Evolutionary conservation across 2,329 filamentous ascomycete species (phyloP).

Genomic region (Pseudogymnoascus sp.): DNA sequence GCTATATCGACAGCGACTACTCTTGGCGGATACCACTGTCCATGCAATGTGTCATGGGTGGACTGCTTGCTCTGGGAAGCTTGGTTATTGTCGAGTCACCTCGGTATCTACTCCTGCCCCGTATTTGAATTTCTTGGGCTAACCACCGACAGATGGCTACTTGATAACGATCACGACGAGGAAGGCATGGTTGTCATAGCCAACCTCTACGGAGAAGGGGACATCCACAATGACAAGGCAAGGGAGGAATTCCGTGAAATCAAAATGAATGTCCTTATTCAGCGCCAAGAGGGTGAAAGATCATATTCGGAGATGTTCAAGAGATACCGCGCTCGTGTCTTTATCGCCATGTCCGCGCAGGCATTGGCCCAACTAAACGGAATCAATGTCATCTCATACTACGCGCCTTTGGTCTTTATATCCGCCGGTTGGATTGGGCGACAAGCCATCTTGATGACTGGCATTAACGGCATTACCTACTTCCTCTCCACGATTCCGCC

Average conservation of each 20-base stretch:
- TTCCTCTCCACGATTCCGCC: constrained; percentile 86
- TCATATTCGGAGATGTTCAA: constrained; percentile 92
- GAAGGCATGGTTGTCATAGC: constrained; percentile 98
- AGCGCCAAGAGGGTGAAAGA: constrained; percentile 90
- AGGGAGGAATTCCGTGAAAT: constrained; percentile 96
- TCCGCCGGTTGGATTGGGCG: constrained; percentile 93
- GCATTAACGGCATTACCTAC: constrained; percentile 89
- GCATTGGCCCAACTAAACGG: constrained; percentile 93
- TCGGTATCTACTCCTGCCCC: constrained; percentile 43
- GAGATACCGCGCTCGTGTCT: constrained; percentile 81
- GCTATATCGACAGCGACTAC: constrained; percentile 73
- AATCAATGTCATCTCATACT: constrained; percentile 99
- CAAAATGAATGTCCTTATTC: constrained; percentile 92
- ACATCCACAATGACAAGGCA: constrained; percentile 87
- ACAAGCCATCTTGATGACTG: constrained; percentile 90
- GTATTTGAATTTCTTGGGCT: no score
- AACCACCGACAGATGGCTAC: constrained; percentile 62
- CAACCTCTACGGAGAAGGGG: constrained; percentile 90
- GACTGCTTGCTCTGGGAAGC: constrained; percentile 74
- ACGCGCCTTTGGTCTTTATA: constrained; percentile 85
- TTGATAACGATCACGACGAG: constrained; percentile 96
- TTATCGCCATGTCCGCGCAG: constrained; percentile 98
- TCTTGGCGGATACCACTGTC: constrained; percentile 86
- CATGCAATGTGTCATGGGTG: constrained; percentile 93
- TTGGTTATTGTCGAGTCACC: constrained; percentile 94